Base-by-base conservation (phyloP, 805 yeast species). In the Cyberlindnera petersonii region DNA sequence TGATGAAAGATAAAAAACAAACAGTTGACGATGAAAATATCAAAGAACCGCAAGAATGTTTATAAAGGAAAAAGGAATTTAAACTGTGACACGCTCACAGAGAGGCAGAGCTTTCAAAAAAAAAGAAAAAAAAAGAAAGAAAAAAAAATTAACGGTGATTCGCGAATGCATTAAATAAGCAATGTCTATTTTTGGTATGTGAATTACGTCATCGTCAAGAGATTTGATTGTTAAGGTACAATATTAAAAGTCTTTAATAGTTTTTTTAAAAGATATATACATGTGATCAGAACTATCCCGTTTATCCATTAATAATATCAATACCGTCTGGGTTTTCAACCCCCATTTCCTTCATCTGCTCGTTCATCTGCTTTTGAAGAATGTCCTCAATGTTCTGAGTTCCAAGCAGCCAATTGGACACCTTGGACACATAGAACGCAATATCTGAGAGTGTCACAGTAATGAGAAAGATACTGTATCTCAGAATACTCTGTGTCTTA, bases 281-380 rank as follows among this genome's bases (percentile, higher is more conserved):
- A n/a, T n/a, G n/a, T n/a, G n/a, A n/a, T n/a, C n/a, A n/a, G n/a
- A n/a, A n/a, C n/a, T n/a, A n/a, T n/a, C n/a, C n/a, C n/a, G n/a
- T n/a, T 41, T 26, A 52, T 0, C 58, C 58, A 31, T 43, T 22
- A 17, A 55, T 35, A 3, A 52, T 9, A 22, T 46, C 55, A 8
- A 52, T 31, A 3, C 46, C 44, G 3, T 55, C 50, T 11, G 58
- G 56, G 28, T 37, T 44, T 11, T 56, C 60, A 4, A 53, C 37
- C 2, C 60, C 60, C 42, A 48, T 40, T 23, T 52, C 46, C 42
- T 53, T 54, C 52, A 56, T 37, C 26, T 54, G 50, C 5, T 41
- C 38, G 6, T 31, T 22, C 46, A 56, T 44, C 28, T 49, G 42
- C 8, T 43, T 35, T 26, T 54, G 55, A 6, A 56, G 24, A 9